These are phyloP conservation scores for Pleurotus sapidus DNA, from an alignment of 768 basidiomycete species.

Conservation along the genomic window DNA sequence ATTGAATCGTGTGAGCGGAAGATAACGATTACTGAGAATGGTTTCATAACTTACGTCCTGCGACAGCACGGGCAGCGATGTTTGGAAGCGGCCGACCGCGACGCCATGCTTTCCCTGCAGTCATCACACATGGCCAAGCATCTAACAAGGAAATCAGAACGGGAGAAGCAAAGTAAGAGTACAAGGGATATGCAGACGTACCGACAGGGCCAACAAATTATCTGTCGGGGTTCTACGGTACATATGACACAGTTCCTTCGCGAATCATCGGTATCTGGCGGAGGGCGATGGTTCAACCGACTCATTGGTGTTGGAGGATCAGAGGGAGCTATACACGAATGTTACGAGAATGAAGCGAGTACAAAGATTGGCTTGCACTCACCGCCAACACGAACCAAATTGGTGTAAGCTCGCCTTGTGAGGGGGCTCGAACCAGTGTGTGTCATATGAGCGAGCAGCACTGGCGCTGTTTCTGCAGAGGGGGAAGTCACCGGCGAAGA, in stretches of 20 bases:
- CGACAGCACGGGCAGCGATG: slow-evolving; percentile 71
- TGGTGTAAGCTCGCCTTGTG: slow-evolving; percentile 47
- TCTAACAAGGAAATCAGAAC: slow-evolving; percentile 17
- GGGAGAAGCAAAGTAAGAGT: neutral
- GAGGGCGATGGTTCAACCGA: slow-evolving; percentile 9
- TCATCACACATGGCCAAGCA: slow-evolving; percentile 65
- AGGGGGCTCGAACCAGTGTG: slow-evolving; percentile 37
- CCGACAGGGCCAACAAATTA: slow-evolving; percentile 89
- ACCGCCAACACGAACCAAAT: slow-evolving; percentile 20
- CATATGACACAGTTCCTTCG: slow-evolving; percentile 63
- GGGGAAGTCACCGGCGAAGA: slow-evolving; percentile 7
- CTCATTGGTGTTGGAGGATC: slow-evolving; percentile 22
- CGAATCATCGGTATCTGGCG: slow-evolving; percentile 13
- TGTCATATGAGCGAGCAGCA: slow-evolving; percentile 55
- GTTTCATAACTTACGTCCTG: slow-evolving; percentile 32
- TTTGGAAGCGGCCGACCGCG: slow-evolving; percentile 50
- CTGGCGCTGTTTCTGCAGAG: slow-evolving; percentile 26
- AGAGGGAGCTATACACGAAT: slow-evolving; percentile 20
- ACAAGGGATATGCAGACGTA: slow-evolving; percentile 22
- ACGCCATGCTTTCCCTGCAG: slow-evolving; percentile 59
- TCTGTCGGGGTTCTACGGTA: slow-evolving; percentile 60
- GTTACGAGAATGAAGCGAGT: neutral
- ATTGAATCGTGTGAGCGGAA: too few relatives aligned
- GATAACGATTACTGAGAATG: neutral
- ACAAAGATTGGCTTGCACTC: neutral